phyloP scores from a whole-genome alignment of 1,139 yeast species.

The Neolecta irregularis region DNA sequence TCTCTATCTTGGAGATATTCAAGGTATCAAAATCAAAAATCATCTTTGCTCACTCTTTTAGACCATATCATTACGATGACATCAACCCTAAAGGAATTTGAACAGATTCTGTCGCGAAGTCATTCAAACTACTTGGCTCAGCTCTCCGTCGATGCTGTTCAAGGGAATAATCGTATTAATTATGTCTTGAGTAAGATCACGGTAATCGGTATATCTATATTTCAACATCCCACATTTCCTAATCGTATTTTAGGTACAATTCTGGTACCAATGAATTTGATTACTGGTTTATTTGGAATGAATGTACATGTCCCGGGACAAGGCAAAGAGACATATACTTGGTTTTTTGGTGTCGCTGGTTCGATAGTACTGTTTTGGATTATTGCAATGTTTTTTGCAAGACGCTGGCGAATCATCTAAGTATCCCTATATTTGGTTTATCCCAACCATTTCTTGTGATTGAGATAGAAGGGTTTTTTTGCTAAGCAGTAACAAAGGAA shows the following conservation, averaged over 20 bases:
- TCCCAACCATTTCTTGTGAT: no score
- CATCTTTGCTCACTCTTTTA: background rate
- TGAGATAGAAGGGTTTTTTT: no score
- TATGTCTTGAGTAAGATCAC: conserved; percentile 82
- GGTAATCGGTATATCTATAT: conserved; percentile 70
- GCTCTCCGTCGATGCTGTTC: conserved; percentile 78
- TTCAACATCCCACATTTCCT: no score
- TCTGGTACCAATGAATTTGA: conserved; percentile 72
- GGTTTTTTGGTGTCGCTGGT: conserved; percentile 69
- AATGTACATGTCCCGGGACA: conserved; percentile 79
- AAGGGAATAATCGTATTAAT: conserved; percentile 70
- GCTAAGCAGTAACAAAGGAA: no score
- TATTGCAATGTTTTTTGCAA: conserved; percentile 23
- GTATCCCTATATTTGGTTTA: conserved; percentile 7
- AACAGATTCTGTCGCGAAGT: conserved; percentile 79
- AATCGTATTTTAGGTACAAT: no score
- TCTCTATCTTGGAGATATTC: conserved; percentile 86
- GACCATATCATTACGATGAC: conserved; percentile 95
- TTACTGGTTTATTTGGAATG: conserved; percentile 94
- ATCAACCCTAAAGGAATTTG: conserved; percentile 76
- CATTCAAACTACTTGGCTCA: conserved; percentile 90
- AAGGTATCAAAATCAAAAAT: conserved; percentile 20
- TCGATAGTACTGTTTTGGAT: conserved; percentile 40
- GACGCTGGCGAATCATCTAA: conserved; percentile 1
- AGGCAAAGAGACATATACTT: conserved; percentile 28